These are phyloP conservation scores for Nelumbo lutea DNA, from an alignment of 164 flowering plant species.

Conservation along the genomic window DNA sequence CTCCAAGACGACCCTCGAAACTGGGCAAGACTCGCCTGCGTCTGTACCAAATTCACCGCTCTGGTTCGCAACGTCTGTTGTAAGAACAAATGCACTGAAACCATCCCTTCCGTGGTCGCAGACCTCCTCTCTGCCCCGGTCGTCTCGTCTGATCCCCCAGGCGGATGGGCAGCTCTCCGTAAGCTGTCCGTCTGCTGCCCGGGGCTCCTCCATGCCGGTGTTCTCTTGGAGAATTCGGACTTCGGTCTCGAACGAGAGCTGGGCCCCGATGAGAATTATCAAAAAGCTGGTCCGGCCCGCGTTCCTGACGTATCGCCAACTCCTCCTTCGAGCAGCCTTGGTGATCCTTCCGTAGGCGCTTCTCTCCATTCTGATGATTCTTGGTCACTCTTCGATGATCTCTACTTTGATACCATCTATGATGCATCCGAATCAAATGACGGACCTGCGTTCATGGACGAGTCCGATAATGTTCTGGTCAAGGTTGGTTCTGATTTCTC, in stretches of 20 bases:
- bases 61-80: slow-evolving; percentile 53
- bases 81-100: slow-evolving; percentile 43
- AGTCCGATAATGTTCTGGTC: slow-evolving; percentile 8
- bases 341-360: slow-evolving; percentile 5
- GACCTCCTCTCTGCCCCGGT: slow-evolving; percentile 42
- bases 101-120: slow-evolving; percentile 60
- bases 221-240: slow-evolving; percentile 79
- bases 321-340: not conserved
- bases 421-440: slow-evolving; percentile 36
- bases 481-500: slow-evolving; percentile 16
- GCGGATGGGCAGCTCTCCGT: slow-evolving; percentile 73
- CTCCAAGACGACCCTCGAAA: slow-evolving; percentile 78
- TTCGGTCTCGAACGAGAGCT: slow-evolving; percentile 89
- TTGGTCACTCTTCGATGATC: slow-evolving; percentile 87
- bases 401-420: slow-evolving; percentile 64
- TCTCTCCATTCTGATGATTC: slow-evolving; percentile 22
- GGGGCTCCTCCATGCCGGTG: slow-evolving; percentile 78
- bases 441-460: not conserved
- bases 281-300: not conserved
- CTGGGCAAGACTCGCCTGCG: slow-evolving; percentile 83
- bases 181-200: slow-evolving; percentile 93
- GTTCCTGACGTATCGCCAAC: not conserved
- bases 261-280: slow-evolving; percentile 60
- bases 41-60: slow-evolving; percentile 61
- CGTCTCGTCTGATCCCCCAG: slow-evolving; percentile 30